Base-by-base conservation (phyloP, 2,329 filamentous ascomycete species). In the Fusarium bactridioides region DNA sequence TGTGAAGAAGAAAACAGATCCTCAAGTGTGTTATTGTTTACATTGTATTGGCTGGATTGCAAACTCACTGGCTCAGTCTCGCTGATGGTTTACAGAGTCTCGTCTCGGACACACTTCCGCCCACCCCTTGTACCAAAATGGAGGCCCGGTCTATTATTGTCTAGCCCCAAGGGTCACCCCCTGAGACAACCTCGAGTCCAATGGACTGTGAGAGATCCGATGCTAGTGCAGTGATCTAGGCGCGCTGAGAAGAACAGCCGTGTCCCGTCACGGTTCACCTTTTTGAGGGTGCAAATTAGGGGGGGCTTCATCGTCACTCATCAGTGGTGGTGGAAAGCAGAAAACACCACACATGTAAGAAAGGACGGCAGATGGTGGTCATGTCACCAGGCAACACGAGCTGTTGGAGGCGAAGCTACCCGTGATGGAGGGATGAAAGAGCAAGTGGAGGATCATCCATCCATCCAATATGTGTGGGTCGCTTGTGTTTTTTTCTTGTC, bases 171-270 rank as follows among this genome's bases (percentile, higher is more conserved):
- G 71, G 69, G 69, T 50, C 62, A 74, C 69, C 76, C 74, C 76
- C 76, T 77, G 76, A 78, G 74, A 77, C 76, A 68, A 55, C 35
- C 50, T 56, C 63, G 29, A 64, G 56, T 67, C 73, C 74, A 76
- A 78, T 77, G 63, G 69, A 72, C 35, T 51, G 62, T 23, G 38
- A 63, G 69, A 64, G 62, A 73, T 73, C 53, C 53, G 27, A 67
- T 61, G 45, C 74, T 76, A 77, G 75, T 61, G 67, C 48, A 63
- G 61, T 71, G 64, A 65, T 51, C 64, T 65, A 69, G 61, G 61
- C 48, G 58, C 70, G 74, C 74, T 61, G 68, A 62, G 56, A 61
- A 43, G 55, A 37, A 37, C 55, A 56, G 44, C 60, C 29, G 37
- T 40, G 56, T 59, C 21, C 57, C 47, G 50, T 74, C 66, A 33